phyloP scores from a whole-genome alignment of 441 rosid genomes.

The Flueggea neowawraea region DNA sequence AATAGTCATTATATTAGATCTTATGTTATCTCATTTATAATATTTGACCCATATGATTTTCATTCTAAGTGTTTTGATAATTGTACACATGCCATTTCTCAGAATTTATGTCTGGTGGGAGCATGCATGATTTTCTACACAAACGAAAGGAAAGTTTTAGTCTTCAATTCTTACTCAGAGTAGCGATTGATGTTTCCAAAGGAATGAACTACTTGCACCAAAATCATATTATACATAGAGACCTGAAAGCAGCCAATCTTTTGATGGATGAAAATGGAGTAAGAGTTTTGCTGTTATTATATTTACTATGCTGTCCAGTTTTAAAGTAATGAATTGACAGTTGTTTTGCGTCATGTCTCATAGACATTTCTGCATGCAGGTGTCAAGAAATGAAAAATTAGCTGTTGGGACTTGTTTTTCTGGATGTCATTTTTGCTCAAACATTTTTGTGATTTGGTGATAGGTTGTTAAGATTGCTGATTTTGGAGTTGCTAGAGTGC shows the following conservation, averaged over 20 bases:
- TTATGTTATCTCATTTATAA: conserved; percentile 1
- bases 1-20: too few species aligned
- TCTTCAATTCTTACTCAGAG: conserved; percentile 49
- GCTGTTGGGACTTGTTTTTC: too few species aligned
- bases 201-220: conserved; percentile 66
- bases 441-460: background rate
- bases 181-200: conserved; percentile 57
- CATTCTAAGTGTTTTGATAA: conserved; percentile 4
- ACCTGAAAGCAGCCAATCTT: conserved; percentile 68
- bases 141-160: conserved; percentile 45
- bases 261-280: conserved; percentile 71
- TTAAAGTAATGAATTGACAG: background rate
- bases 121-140: conserved; percentile 61
- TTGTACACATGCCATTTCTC: conserved; percentile 17
- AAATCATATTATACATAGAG: conserved; percentile 55
- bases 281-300: conserved; percentile 26
- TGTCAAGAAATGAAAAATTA: too few species aligned
- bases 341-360: background rate
- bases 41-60: conserved; percentile 3
- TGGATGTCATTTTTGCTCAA: too few species aligned
- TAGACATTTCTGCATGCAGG: background rate
- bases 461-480: conserved; percentile 75
- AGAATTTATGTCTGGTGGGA: conserved; percentile 76
- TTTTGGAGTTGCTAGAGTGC: conserved; percentile 79
- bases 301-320: conserved; percentile 9